phyloP scores from a whole-genome alignment of 164 flowering plant species.

The Piper betle region DNA sequence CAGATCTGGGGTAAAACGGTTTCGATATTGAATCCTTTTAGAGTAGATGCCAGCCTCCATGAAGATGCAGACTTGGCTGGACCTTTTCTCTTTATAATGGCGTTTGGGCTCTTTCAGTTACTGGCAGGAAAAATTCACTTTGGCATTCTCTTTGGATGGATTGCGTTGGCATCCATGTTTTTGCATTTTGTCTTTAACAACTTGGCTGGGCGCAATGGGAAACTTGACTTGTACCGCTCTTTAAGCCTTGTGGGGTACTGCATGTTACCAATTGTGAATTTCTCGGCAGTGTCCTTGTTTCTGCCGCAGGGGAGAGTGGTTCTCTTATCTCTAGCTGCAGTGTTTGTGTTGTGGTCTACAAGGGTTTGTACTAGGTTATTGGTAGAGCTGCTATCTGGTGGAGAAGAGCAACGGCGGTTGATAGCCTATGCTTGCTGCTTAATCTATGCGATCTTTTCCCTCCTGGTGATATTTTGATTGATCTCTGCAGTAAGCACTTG shows the following conservation, averaged over 20 bases:
- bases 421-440: slow-evolving; percentile 77
- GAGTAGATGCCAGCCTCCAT: slow-evolving; percentile 43
- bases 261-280: slow-evolving; percentile 68
- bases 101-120: slow-evolving; percentile 69
- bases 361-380: slow-evolving; percentile 60
- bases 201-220: slow-evolving; percentile 78
- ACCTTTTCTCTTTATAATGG: slow-evolving; percentile 55
- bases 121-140: slow-evolving; percentile 87
- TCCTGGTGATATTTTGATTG: slow-evolving; percentile 60
- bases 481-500: not conserved
- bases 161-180: slow-evolving; percentile 56
- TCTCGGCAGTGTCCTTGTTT: slow-evolving; percentile 63
- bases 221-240: slow-evolving; percentile 69
- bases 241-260: slow-evolving; percentile 74
- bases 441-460: slow-evolving; percentile 65
- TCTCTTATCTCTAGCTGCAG: slow-evolving; percentile 30
- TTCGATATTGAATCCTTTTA: slow-evolving; percentile 58
- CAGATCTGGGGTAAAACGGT: slow-evolving; percentile 74
- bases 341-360: slow-evolving; percentile 71
- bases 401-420: slow-evolving; percentile 74
- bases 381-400: slow-evolving; percentile 53
- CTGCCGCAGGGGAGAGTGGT: slow-evolving; percentile 45
- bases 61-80: slow-evolving; percentile 80
- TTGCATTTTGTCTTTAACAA: slow-evolving; percentile 69
- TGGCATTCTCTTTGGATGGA: slow-evolving; percentile 85